Conservation (phyloP, 495 filamentous ascomycete genomes). For the Lasiosphaeris hirsuta region DNA sequence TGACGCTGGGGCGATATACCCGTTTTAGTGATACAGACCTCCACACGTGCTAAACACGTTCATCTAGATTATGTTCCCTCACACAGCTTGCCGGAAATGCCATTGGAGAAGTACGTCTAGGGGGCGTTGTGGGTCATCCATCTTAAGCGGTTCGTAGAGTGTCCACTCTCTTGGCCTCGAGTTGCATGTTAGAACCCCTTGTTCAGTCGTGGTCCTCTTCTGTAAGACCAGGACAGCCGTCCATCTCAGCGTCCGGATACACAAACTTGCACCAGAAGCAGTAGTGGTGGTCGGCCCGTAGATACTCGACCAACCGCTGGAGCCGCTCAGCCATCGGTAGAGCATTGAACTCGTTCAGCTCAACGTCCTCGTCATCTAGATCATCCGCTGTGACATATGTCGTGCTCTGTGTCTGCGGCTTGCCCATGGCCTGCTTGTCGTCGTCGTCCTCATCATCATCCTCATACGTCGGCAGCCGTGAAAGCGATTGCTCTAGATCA, state of each 20-base stretch:
- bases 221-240: slow-evolving; percentile 83
- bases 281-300: slow-evolving; percentile 71
- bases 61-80: too few relatives aligned
- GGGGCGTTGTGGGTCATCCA: too few relatives aligned
- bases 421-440: slow-evolving; percentile 46
- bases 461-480: slow-evolving; percentile 48
- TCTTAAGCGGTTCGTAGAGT: too few relatives aligned
- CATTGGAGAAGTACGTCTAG: too few relatives aligned
- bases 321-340: slow-evolving; percentile 63
- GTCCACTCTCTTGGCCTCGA: too few relatives aligned
- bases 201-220: slow-evolving; percentile 88
- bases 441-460: slow-evolving; percentile 53
- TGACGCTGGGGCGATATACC: too few relatives aligned
- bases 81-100: too few relatives aligned
- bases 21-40: too few relatives aligned
- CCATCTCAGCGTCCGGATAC: slow-evolving; percentile 69
- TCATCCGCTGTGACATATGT: slow-evolving; percentile 59
- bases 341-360: slow-evolving; percentile 80
- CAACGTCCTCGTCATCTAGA: slow-evolving; percentile 75
- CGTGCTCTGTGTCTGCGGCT: slow-evolving; percentile 26
- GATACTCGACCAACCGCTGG: slow-evolving; percentile 57
- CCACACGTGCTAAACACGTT: too few relatives aligned
- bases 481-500: slow-evolving; percentile 56
- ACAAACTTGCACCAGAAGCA: slow-evolving; percentile 96
- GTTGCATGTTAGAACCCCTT: neutral